Evolutionary conservation across 306 rosid species (phyloP).

Genomic region (Vigna hirtella): DNA sequence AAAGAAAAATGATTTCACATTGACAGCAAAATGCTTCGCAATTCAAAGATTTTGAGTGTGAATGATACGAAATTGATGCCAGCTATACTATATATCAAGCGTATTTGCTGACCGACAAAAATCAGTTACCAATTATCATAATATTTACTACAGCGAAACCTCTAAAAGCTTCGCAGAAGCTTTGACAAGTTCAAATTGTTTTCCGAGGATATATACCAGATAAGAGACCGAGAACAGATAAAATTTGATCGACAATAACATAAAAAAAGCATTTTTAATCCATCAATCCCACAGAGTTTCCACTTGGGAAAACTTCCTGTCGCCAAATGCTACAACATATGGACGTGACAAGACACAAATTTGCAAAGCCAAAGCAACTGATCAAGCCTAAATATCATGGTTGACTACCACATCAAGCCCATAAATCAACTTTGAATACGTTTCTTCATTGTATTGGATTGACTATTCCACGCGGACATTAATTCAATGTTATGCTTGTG

Average conservation of each 20-base stretch:
- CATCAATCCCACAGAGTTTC: not conserved
- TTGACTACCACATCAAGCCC: constrained; percentile 15
- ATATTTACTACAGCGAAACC: not conserved
- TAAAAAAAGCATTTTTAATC: not conserved
- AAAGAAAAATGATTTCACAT: constrained; percentile 28
- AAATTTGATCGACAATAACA: not conserved
- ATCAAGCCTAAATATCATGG: constrained; percentile 30
- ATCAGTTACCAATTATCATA: not conserved
- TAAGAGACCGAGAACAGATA: not conserved
- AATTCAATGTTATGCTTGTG: not conserved
- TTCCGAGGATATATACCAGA: not conserved
- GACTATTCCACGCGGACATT: not conserved
- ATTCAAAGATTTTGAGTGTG: constrained; percentile 28
- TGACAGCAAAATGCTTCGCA: constrained; percentile 3
- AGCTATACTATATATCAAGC: not conserved
- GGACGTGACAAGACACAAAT: constrained; percentile 28
- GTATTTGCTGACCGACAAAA: not conserved
- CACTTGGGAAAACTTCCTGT: constrained; percentile 39
- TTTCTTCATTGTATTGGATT: not conserved
- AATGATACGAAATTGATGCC: constrained; percentile 8
- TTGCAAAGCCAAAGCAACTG: constrained; percentile 28
- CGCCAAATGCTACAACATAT: constrained; percentile 40
- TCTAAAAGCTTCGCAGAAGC: not conserved
- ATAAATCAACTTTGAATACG: constrained; percentile 33
- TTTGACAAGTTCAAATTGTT: not conserved